Base-by-base conservation (phyloP, 192 early-diverging fungal genomes). In the Podochytrium sp. region DNA sequence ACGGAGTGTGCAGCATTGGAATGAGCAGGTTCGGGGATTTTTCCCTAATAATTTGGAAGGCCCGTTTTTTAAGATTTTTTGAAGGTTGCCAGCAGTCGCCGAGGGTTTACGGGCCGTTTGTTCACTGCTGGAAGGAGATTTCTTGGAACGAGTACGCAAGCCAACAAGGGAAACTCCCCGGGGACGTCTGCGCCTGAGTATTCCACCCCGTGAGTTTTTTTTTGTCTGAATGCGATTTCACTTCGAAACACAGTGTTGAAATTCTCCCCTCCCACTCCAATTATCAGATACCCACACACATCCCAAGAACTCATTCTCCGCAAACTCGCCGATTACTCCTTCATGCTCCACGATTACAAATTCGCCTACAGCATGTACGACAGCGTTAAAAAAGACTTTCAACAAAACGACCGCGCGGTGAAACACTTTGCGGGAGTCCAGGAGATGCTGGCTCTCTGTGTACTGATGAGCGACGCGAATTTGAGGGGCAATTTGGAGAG, bases 341-440 rank as follows among this genome's bases (percentile, higher is more conserved):
- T 99, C 75, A 98, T 98, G 96, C 81, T 99, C 2, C 83, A 92
- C 30, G 98, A 99, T 75, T 98, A 92, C 78, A 86, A 87, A 55
- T 92, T 98, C 78, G 96, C 98, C 2, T 87, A 89, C 64, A 84
- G 87, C 0, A 90, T 95, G 3, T 99, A 98, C 71, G 96, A 99
- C 68, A 90, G 89, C 0, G 93, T 94, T 3, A 90, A 92, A 47
- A 88, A 88, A 50, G 97, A 97, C 62, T 98, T 90, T 83, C 86
- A 90, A 3, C 92, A 91, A 62, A 81, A 77, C 43, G 85, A 86
- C 3, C 73, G 75, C 33, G 75, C 57, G n/a, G 14, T 73, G 7
- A 81, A 80, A 59, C 84, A 80, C 73, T 75, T 78, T 62, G 86
- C 80, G 7, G 84, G 81, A 12, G 74, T 77, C 1, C 83, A 83